Evolutionary conservation across 495 filamentous ascomycete genomes (phyloP).

Genomic region (Xylaria acuta): DNA sequence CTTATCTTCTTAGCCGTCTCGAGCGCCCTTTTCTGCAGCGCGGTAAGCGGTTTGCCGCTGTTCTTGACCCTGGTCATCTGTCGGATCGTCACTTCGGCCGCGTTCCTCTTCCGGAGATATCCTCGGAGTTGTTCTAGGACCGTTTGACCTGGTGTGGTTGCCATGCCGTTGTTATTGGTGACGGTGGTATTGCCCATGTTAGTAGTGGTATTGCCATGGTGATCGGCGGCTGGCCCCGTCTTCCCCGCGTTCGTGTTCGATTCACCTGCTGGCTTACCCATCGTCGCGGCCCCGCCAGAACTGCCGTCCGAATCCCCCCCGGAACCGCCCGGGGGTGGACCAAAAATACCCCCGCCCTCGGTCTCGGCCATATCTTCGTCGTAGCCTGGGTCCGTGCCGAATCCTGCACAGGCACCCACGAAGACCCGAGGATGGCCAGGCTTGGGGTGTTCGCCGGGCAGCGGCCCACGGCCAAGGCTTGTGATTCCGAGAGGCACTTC

Average conservation of each 20-base stretch:
- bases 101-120: not conserved
- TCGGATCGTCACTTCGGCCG: not conserved
- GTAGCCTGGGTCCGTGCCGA: not conserved
- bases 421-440: conserved; percentile 28
- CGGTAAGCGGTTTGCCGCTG: not conserved
- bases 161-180: not conserved
- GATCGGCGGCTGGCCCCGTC: not conserved
- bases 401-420: conserved; percentile 24
- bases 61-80: not conserved
- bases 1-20: not conserved
- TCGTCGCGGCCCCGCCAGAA: not conserved
- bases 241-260: not conserved
- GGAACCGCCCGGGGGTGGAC: not conserved
- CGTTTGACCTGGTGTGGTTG: not conserved
- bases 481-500: conserved; percentile 30
- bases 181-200: not conserved
- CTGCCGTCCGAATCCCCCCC: not conserved
- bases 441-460: conserved; percentile 28
- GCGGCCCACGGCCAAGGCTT: conserved; percentile 12
- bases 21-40: not conserved
- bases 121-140: not conserved
- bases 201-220: not conserved
- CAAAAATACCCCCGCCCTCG: not conserved
- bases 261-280: not conserved
- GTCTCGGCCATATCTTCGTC: not conserved